Percentiles rank a stretch among this genome's conserved stretches.
These are phyloP conservation scores for Fraxinus sp. DNA, from an alignment of 305 asterid genomes.

Conservation along the genomic window DNA sequence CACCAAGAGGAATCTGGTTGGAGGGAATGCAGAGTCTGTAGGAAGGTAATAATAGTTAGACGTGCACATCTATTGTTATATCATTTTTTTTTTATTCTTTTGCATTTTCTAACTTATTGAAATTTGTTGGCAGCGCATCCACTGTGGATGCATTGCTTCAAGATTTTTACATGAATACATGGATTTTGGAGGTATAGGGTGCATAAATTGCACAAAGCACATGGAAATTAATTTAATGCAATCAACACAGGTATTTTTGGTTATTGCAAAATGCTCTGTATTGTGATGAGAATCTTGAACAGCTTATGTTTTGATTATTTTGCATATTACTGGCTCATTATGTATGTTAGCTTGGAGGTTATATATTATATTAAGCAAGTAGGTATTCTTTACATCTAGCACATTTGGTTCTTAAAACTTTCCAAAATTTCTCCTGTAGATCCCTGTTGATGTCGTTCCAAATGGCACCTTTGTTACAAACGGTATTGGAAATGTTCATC, in stretches of 20 bases:
- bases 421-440: slow-evolving; percentile 43
- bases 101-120: slow-evolving; percentile 14
- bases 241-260: slow-evolving; percentile 51
- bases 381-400: slow-evolving; percentile 6
- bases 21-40: slow-evolving; percentile 85
- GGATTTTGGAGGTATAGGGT: slow-evolving; percentile 85
- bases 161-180: slow-evolving; percentile 61
- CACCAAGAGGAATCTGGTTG: slow-evolving; percentile 83
- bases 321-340: neutral
- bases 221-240: slow-evolving; percentile 47
- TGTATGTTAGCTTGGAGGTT: neutral
- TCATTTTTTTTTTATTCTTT: neutral
- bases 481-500: slow-evolving; percentile 30
- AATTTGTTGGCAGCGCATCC: slow-evolving; percentile 54
- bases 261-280: slow-evolving; percentile 10
- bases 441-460: slow-evolving; percentile 40
- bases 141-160: slow-evolving; percentile 93
- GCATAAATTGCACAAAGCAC: slow-evolving; percentile 60
- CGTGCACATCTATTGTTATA: neutral
- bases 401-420: slow-evolving; percentile 3
- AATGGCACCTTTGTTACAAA: slow-evolving; percentile 40
- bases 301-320: neutral
- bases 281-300: neutral
- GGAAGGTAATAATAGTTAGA: slow-evolving; percentile 56
- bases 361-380: neutral